These are phyloP conservation scores for Trypanosoma vivax DNA, from an alignment of 208 protist species.

Conservation along the genomic window DNA sequence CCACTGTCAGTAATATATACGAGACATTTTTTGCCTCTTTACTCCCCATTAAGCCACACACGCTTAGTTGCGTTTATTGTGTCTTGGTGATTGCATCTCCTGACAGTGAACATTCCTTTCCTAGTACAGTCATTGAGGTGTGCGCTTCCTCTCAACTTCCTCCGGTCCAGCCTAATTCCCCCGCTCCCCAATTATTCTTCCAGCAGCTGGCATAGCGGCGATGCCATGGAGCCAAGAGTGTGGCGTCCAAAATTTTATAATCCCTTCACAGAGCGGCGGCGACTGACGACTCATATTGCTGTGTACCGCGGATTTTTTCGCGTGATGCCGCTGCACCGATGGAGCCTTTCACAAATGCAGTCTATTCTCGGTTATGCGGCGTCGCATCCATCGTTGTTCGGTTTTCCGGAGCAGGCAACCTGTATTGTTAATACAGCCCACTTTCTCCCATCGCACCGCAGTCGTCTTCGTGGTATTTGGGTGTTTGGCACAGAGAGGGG, in stretches of 20 bases:
- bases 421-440: conserved; percentile 86
- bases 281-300: conserved; percentile 32
- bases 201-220: not conserved
- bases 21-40: too few species aligned
- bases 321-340: conserved; percentile 74
- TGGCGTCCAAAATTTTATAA: conserved; percentile 81
- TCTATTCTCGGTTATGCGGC: conserved; percentile 72
- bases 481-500: conserved; percentile 83
- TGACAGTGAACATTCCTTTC: too few species aligned
- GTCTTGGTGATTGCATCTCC: not conserved
- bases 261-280: conserved; percentile 66
- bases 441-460: conserved; percentile 76
- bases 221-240: conserved; percentile 69
- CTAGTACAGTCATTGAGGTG: too few species aligned
- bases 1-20: too few species aligned
- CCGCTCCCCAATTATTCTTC: not conserved
- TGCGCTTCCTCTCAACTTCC: not conserved
- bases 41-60: too few species aligned
- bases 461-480: conserved; percentile 55
- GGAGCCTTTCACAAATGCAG: conserved; percentile 64
- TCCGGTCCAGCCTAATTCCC: not conserved
- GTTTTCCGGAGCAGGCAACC: conserved; percentile 73
- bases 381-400: conserved; percentile 76
- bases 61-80: conserved; percentile 11
- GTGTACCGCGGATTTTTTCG: conserved; percentile 83